Conservation (phyloP, 768 basidiomycete species). For the Termitomyces sp. region DNA sequence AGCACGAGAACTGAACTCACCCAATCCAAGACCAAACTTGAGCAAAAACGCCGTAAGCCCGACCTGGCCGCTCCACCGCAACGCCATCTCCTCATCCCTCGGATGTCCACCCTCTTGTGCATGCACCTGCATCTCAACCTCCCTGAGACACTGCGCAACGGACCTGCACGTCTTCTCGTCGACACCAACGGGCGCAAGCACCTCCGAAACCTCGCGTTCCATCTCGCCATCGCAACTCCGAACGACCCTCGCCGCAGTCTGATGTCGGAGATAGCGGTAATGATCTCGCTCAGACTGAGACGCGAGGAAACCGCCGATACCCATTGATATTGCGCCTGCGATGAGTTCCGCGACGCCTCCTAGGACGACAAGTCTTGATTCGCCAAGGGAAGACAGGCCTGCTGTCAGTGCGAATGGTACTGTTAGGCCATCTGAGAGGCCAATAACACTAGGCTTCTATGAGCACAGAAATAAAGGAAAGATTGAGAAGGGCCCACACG, state of each 20-base stretch:
- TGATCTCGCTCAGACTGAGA: constrained; percentile 96
- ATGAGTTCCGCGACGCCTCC: constrained; percentile 96
- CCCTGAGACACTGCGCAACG: constrained; percentile 57
- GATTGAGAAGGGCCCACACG: constrained; percentile 45
- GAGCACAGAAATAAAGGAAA: neutral
- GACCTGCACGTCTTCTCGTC: constrained; percentile 74
- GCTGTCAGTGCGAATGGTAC: constrained; percentile 91
- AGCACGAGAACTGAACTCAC: constrained; percentile 34
- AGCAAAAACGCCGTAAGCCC: constrained; percentile 92
- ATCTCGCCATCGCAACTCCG: constrained; percentile 92
- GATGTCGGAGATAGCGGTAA: constrained; percentile 72
- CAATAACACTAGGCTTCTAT: constrained; percentile 57
- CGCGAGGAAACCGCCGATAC: constrained; percentile 95
- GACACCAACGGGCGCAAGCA: constrained; percentile 87
- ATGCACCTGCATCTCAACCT: constrained; percentile 47
- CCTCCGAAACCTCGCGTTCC: constrained; percentile 88
- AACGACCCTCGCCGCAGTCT: constrained; percentile 75
- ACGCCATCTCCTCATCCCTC: constrained; percentile 50
- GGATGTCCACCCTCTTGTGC: constrained; percentile 9
- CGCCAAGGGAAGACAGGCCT: constrained; percentile 83
- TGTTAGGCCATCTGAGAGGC: constrained; percentile 86
- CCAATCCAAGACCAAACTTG: constrained; percentile 92
- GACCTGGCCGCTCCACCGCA: constrained; percentile 70
- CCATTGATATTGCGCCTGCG: constrained; percentile 96
- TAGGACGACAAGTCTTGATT: constrained; percentile 86